Conservation (phyloP, 345 rosid species). For the Carallia brachiata region DNA sequence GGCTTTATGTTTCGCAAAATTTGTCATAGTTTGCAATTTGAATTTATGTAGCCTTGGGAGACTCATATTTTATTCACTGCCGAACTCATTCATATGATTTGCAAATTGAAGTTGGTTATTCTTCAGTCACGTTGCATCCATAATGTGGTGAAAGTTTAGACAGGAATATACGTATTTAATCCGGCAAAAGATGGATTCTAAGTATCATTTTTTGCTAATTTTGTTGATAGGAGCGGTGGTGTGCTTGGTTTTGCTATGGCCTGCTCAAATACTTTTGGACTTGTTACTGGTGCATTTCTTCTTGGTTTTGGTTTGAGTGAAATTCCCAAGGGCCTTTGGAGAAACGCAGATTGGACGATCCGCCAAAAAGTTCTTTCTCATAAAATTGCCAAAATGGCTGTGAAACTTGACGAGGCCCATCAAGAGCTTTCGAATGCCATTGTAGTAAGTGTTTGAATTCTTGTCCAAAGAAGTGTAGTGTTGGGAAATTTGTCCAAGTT, state of each 20-base stretch:
- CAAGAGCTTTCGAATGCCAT: constrained; percentile 96
- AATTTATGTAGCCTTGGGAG: not conserved
- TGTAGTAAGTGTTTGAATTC: constrained; percentile 54
- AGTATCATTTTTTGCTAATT: not conserved
- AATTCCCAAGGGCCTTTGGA: constrained; percentile 89
- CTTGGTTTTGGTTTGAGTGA: constrained; percentile 99
- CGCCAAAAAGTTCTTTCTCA: constrained; percentile 98
- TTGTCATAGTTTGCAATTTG: constrained; percentile 13
- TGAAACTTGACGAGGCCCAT: constrained; percentile 96
- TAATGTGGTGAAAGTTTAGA: not conserved
- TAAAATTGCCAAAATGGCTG: constrained; percentile 96
- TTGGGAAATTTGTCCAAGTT: not conserved
- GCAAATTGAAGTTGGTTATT: constrained; percentile 6
- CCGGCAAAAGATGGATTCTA: not conserved
- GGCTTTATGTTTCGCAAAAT: constrained; percentile 6
- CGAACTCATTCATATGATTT: not conserved
- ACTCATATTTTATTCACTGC: not conserved
- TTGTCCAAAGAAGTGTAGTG: not conserved
- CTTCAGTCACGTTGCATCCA: not conserved
- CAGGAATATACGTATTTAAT: not conserved
- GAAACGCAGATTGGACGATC: constrained; percentile 83
- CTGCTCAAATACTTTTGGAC: constrained; percentile 99
- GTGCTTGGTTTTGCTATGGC: constrained; percentile 96
- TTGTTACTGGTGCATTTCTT: constrained; percentile 97
- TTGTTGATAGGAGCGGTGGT: constrained; percentile 49